Evolutionary conservation across 805 yeast genomes (phyloP), one percentile per base, ranked within the genome.

Genomic region (Saccharomycopsis selenospora): DNA sequence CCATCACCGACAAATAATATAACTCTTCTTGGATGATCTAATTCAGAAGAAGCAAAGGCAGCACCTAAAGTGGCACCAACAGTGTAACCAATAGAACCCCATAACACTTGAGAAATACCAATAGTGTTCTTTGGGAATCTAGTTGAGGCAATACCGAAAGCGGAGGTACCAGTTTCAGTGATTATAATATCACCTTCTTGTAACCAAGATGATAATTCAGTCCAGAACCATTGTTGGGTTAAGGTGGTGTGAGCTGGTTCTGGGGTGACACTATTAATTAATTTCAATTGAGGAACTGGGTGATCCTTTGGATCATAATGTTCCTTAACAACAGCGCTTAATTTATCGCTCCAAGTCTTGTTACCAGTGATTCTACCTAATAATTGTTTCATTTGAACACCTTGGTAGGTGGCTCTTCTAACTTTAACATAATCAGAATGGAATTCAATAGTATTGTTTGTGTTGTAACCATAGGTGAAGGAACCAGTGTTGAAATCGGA

Each of bases 401-500:
- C 77, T 10, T 77, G 76, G 62, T 70, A 77, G 26, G 67, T 66
- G 38, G 80, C 80, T 56, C 67, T 69, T 56, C 68, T 69, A 53
- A 77, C 67, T 59, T 73, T 75, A 51, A 73, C 72, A 61, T 74
- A 68, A 58, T 77, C 76, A 2, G 80, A 73, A 59, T 76, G 80
- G 63, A 77, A 69, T 60, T 77, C 77, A 23, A 76, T 71, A 36
- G 74, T 63, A 59, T 77, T 76, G 56, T 69, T 75, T 43, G 81
- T 75, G 56, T 68, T 68, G 65, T 73, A 75, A 14, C 71, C 68
- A 59, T 76, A 77, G 4, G 79, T 70, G 63, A 77, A 77, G 18
- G 95, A 83, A 63, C 95, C 95, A 44, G 95, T 86, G 75, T 86
- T 86, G 79, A 83, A 87, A 67, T 86, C 95, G 45, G 93, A 85